Evolutionary conservation across 352 stramenopile genomes (phyloP).

Genomic region (Phytophthora brassicae): DNA sequence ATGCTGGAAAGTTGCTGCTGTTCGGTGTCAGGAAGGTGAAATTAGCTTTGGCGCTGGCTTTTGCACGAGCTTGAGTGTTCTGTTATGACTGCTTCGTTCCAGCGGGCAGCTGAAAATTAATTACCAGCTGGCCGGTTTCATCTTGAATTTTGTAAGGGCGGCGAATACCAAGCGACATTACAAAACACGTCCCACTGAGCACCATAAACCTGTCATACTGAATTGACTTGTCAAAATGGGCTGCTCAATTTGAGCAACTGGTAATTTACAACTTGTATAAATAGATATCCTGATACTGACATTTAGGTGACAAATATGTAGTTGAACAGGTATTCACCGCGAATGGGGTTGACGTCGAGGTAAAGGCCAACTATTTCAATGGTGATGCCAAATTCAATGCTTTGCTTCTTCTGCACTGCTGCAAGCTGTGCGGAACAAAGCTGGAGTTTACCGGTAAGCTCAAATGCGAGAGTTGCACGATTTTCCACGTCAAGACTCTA

Average conservation of each 20-base stretch:
- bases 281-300: background rate
- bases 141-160: conserved; percentile 27
- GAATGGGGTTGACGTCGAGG: conserved; percentile 30
- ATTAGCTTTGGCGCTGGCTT: background rate
- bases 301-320: conserved; percentile 1
- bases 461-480: background rate
- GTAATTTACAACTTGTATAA: background rate
- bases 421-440: background rate
- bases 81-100: too few relatives aligned
- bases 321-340: conserved; percentile 3
- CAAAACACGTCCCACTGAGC: conserved; percentile 31
- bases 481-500: too few relatives aligned
- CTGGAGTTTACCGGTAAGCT: too few relatives aligned
- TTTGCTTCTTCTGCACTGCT: conserved; percentile 1
- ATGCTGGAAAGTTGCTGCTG: conserved; percentile 26
- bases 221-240: background rate
- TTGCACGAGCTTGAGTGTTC: too few relatives aligned
- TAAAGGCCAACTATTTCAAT: conserved; percentile 14
- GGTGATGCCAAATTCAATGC: conserved; percentile 18
- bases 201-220: conserved; percentile 3
- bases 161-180: conserved; percentile 19
- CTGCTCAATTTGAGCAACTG: too few relatives aligned
- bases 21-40: background rate
- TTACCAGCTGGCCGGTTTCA: conserved; percentile 12
- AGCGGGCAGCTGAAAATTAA: too few relatives aligned